Evolutionary conservation across 1,284 basidiomycete species (phyloP), one percentile per base, ranked within the genome.

Genomic region (Trichosporon sp.): DNA sequence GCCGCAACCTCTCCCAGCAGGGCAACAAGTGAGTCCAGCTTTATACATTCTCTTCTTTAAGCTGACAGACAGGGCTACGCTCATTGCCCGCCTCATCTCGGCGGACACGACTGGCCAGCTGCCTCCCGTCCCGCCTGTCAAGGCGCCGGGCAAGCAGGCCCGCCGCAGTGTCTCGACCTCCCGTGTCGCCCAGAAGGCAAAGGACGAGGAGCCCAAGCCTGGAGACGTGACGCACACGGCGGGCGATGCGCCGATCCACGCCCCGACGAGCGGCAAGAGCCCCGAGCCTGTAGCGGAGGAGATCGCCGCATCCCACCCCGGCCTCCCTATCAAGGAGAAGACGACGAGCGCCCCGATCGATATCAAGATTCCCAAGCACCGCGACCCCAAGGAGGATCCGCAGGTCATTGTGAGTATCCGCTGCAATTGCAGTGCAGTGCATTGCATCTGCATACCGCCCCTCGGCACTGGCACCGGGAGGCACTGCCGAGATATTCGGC

Each of bases 1-100:
- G 79, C 59, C 85, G 88, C 58, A 88, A 88, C 58, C 79, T 92
- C 25, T 83, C 87, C 57, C 80, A 83, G 86, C 88, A 81, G 63
- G 88, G 77, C 14, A 78, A 77, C 70, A 79, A 79, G 77, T 79
- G 65, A 68, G 77, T 69, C n/a, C n/a, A 25, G 11, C 31, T 13
- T 13, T 4, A 2, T 34, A 49, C n/a, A n/a, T n/a, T n/a, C n/a
- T n/a, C n/a, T n/a, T n/a, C n/a, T n/a, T n/a, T n/a, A n/a, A 16
- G 44, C 60, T 56, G 31, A 62, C 49, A 36, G 10, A 9, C 64
- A 78, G 77, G 67, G 62, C 75, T 14, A 70, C 70, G 1, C 69
- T 79, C 34, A 56, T 79, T 33, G 40, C 69, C 16, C 72, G 77
- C 19, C 69, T 79, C 9, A 59, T 65, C 52, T 73, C 73, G 34